phyloP scores from a whole-genome alignment of 73 alveolate genomes.

The Paramecium octaurelia region DNA sequence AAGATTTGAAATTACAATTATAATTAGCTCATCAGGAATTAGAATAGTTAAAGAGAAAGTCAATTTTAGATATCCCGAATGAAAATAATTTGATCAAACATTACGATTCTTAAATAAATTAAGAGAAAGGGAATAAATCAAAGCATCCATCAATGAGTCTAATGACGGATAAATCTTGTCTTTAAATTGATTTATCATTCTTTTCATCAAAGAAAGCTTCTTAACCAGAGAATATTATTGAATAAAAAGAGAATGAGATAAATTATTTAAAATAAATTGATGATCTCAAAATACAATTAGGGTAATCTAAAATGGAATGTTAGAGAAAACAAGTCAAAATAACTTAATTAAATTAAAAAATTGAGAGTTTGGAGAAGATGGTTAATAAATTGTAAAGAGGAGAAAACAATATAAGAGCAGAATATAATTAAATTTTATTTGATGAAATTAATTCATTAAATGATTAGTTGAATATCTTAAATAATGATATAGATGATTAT shows the following conservation, averaged over 20 bases:
- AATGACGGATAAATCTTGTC: not conserved
- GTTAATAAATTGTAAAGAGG: not conserved
- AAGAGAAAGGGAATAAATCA: not conserved
- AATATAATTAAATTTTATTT: not conserved
- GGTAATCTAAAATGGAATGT: not conserved
- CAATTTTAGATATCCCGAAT: conserved; percentile 46
- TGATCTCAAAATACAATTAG: not conserved
- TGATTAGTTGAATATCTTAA: not conserved
- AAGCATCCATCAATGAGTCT: conserved; percentile 2
- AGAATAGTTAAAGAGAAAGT: conserved; percentile 29
- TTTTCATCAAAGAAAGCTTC: conserved; percentile 40
- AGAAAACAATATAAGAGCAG: not conserved
- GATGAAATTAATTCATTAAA: conserved; percentile 12
- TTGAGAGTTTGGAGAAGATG: not conserved
- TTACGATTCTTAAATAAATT: not conserved
- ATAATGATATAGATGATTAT: not conserved
- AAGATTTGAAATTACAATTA: conserved; percentile 56
- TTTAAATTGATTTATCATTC: not conserved
- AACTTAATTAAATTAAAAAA: not conserved
- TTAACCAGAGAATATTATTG: not conserved
- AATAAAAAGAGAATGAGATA: not conserved
- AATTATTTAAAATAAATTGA: conserved; percentile 4
- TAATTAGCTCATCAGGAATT: conserved; percentile 57
- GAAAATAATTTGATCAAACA: conserved; percentile 34
- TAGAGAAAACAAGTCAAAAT: not conserved